These are phyloP conservation scores for Ambrosia trifida DNA, from an alignment of 129 eudicot species.

Conservation along the genomic window DNA sequence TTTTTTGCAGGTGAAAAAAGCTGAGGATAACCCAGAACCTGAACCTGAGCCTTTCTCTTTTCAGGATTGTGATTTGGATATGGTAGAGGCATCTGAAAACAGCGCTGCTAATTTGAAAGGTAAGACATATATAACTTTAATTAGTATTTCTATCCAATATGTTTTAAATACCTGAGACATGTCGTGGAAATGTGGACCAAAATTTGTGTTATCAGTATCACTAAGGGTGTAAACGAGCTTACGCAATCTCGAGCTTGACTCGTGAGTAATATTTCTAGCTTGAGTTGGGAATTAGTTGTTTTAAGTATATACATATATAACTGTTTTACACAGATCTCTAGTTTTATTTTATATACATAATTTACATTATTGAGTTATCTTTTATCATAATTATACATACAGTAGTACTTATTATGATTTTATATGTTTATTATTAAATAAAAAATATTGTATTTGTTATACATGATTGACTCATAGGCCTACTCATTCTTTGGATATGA, in stretches of 20 bases:
- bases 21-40: constrained; percentile 46
- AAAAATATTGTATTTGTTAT: neutral
- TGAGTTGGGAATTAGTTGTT: neutral
- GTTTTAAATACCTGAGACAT: neutral
- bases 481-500: neutral
- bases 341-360: neutral
- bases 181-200: neutral
- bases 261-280: neutral
- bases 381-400: neutral
- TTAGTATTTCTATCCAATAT: neutral
- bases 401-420: neutral
- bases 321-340: neutral
- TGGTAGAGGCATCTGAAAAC: constrained; percentile 37
- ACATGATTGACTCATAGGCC: neutral
- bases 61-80: constrained; percentile 37
- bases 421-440: neutral
- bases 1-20: constrained; percentile 56
- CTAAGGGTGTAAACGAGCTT: neutral
- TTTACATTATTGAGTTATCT: neutral
- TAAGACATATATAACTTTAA: constrained; percentile 19
- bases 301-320: neutral
- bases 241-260: neutral
- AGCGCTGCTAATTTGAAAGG: constrained; percentile 50
- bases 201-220: constrained; percentile 3
- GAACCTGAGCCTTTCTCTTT: constrained; percentile 22